These are phyloP conservation scores for Claviceps citrina DNA, from an alignment of 2,329 filamentous ascomycete genomes.

Conservation along the genomic window DNA sequence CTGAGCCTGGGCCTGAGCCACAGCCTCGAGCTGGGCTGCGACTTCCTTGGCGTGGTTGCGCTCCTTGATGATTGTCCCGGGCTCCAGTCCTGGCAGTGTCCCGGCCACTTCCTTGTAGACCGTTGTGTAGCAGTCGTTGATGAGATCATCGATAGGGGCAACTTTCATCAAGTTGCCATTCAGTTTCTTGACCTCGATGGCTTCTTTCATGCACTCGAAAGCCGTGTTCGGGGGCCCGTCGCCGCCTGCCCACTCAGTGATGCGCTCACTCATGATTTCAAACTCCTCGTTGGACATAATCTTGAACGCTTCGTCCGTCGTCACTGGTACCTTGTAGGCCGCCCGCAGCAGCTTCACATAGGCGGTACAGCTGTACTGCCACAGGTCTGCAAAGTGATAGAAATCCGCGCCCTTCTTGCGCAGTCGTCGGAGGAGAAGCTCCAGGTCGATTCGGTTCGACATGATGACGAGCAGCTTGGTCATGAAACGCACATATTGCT, in stretches of 20 bases:
- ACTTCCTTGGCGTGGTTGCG: constrained; percentile 27
- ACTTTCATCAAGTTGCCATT: constrained; percentile 82
- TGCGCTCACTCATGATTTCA: constrained; percentile 38
- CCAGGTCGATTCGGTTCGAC: constrained; percentile 59
- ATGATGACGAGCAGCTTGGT: constrained; percentile 58
- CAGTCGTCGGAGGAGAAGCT: constrained; percentile 62
- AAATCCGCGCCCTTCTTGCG: constrained; percentile 69
- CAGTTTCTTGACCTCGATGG: constrained; percentile 48
- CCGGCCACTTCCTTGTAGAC: constrained; percentile 55
- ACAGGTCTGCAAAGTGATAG: constrained; percentile 45
- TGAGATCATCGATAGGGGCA: constrained; percentile 76
- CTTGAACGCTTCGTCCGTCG: constrained; percentile 41
- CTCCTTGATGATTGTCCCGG: constrained; percentile 31
- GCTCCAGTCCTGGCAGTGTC: constrained; percentile 36
- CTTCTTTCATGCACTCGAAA: constrained; percentile 41
- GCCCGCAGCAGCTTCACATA: constrained; percentile 39
- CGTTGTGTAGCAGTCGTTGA: constrained; percentile 73
- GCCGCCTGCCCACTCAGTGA: constrained; percentile 37
- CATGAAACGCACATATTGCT: constrained; percentile 73
- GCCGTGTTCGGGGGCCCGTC: constrained; percentile 24
- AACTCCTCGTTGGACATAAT: constrained; percentile 38
- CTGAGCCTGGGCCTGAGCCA: constrained; percentile 20
- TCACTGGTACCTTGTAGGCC: constrained; percentile 28
- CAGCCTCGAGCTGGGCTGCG: constrained; percentile 21
- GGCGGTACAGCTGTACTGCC: constrained; percentile 38